Evolutionary conservation across 768 basidiomycete species (phyloP), one percentile per base, ranked within the genome.

Genomic region (Auricularia heimuer): DNA sequence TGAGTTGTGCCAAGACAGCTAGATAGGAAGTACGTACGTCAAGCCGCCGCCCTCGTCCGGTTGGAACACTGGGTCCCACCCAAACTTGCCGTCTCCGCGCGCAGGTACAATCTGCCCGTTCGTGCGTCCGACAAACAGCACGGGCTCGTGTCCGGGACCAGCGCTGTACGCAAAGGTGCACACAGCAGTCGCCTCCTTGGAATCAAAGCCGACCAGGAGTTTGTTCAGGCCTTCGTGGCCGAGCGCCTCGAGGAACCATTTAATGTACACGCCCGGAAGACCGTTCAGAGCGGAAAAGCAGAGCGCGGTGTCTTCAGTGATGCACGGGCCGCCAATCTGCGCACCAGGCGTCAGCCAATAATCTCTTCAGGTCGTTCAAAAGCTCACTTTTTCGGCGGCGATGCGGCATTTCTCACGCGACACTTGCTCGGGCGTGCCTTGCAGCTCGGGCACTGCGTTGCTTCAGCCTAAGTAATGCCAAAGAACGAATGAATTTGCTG

Each of bases 201-300:
- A 89, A 0, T 81, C 77, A 72, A 98, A 98, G 11, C 85, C 81
- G 8, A 76, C 82, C 16, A 98, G 83, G 71, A 99, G 77, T 61
- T 80, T 87, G 73, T 97, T 95, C 24, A 99, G 79, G 39, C 88
- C 88, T 67, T 92, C 86, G 73, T 93, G 92, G 2, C 96, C 96
- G 4, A 98, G 75, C 33, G 81, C 82, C 54, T 81, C 80, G 75
- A 98, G 77, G 75, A 99, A 99, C 68, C 92, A 81, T 71, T 99
- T 99, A 80, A 99, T 95, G 77, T 96, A 99, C 0, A 96, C 96
- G 0, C 97, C 97, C 1, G 97, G 97, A 3, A 99, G 83, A 0
- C 94, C 96, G 21, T 87, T 84, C 18, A 98, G 78, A 0, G 97
- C 94, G 66, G 86, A 84, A 71, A 92, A 98, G 69, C 89, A 92